Evolutionary conservation across 345 rosid species (phyloP).

Genomic region (Alliaria petiolata): DNA sequence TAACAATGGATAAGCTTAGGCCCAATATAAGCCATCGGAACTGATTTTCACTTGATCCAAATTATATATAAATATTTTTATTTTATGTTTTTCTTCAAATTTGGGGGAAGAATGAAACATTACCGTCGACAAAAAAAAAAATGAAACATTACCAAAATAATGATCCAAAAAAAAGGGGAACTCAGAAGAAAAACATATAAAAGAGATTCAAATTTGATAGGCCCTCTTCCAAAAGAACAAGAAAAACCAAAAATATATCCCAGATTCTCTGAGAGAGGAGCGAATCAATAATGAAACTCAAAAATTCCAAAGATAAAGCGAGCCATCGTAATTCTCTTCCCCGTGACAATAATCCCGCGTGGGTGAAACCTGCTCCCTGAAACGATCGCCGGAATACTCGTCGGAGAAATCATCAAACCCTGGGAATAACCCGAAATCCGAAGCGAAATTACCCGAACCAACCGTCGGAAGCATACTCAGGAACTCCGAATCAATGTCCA

Average conservation of each 20-base stretch:
- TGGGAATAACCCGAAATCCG: constrained; percentile 54
- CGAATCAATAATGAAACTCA: constrained; percentile 3
- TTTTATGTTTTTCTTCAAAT: neutral
- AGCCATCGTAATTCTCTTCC: constrained; percentile 38
- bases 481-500: constrained; percentile 33
- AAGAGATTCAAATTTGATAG: neutral
- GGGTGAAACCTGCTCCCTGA: constrained; percentile 9
- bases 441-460: constrained; percentile 23
- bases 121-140: no score
- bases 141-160: neutral
- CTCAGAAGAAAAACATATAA: neutral
- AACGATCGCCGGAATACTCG: constrained; percentile 34
- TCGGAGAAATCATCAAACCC: constrained; percentile 49
- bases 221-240: neutral
- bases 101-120: no score
- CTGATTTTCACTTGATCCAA: no score
- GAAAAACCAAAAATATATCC: no score
- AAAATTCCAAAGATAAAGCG: constrained; percentile 65
- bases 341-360: constrained; percentile 21
- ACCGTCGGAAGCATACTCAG: constrained; percentile 32
- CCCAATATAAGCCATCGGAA: neutral
- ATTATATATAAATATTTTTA: no score
- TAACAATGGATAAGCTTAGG: neutral
- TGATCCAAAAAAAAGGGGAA: neutral
- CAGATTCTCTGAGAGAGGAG: neutral